Evolutionary conservation across 208 protist genomes (phyloP).

Genomic region (Plasmodiophora brassicae): DNA sequence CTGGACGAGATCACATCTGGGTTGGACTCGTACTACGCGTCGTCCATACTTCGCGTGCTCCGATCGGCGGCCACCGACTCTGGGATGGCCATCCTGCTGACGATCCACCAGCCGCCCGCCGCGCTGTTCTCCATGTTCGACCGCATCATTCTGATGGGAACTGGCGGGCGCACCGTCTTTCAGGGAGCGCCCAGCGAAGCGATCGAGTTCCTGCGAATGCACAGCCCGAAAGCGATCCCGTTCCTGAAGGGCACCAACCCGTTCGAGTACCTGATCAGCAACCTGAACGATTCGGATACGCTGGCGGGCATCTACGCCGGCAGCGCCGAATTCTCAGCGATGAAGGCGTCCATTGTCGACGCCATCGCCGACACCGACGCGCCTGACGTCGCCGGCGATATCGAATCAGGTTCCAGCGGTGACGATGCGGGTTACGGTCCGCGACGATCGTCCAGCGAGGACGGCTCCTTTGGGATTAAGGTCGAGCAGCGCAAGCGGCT

Average conservation of each 20-base stretch:
- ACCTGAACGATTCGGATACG: background rate
- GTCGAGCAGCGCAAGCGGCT: background rate
- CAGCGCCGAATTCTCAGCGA: background rate
- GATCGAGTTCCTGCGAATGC: background rate
- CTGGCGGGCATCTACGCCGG: background rate
- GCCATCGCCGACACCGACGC: background rate
- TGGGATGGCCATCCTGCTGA: constrained; percentile 6
- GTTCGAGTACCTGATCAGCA: background rate
- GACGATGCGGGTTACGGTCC: background rate
- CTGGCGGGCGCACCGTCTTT: background rate
- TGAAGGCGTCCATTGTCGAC: no score
- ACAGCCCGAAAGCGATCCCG: background rate
- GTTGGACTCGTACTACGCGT: background rate
- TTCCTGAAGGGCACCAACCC: background rate
- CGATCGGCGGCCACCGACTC: background rate
- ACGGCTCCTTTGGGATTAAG: background rate
- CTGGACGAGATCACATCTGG: constrained; percentile 19
- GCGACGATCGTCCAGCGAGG: no score
- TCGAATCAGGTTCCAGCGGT: background rate
- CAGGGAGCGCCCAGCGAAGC: background rate
- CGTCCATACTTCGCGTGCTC: background rate
- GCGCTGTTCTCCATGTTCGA: background rate
- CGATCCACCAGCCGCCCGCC: constrained; percentile 14
- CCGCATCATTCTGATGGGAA: background rate
- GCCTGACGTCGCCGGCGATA: background rate